Conservation (phyloP, 2,329 filamentous ascomycete species). For the Pestalotiopsis sp. region DNA sequence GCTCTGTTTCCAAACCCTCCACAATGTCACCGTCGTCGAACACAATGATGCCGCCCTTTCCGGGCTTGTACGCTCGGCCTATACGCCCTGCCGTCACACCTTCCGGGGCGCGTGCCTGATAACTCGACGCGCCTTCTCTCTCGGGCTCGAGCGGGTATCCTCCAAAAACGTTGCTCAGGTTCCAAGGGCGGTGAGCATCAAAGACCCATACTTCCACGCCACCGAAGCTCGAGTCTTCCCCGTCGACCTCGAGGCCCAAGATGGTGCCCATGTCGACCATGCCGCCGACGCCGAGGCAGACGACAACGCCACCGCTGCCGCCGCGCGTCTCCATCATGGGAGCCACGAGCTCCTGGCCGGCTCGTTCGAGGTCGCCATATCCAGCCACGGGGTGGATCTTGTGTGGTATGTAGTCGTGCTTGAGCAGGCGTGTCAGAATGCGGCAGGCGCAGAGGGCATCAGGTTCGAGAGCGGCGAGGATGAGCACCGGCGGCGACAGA, state of each 20-base stretch:
- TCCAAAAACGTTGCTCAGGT: constrained; percentile 90
- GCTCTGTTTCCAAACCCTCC: constrained; percentile 74
- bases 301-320: constrained; percentile 83
- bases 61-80: constrained; percentile 70
- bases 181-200: constrained; percentile 92
- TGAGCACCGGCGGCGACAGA: constrained; percentile 86
- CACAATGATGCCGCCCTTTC: constrained; percentile 86
- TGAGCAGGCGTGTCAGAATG: constrained; percentile 89
- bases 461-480: constrained; percentile 91
- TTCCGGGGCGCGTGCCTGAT: constrained; percentile 54
- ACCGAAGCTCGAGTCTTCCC: constrained; percentile 68
- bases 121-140: constrained; percentile 47
- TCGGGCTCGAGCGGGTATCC: constrained; percentile 62
- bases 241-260: constrained; percentile 72
- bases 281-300: constrained; percentile 91
- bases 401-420: constrained; percentile 96
- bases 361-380: constrained; percentile 84
- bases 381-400: constrained; percentile 95
- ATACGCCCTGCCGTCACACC: constrained; percentile 78
- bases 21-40: constrained; percentile 97
- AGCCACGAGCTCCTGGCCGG: constrained; percentile 75
- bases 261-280: constrained; percentile 84
- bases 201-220: constrained; percentile 96
- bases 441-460: constrained; percentile 95
- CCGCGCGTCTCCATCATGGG: constrained; percentile 87